Percentiles rank a stretch among this genome's conserved stretches.
These are phyloP conservation scores for Penicillium herquei DNA, from an alignment of 495 filamentous ascomycete genomes.

Conservation along the genomic window DNA sequence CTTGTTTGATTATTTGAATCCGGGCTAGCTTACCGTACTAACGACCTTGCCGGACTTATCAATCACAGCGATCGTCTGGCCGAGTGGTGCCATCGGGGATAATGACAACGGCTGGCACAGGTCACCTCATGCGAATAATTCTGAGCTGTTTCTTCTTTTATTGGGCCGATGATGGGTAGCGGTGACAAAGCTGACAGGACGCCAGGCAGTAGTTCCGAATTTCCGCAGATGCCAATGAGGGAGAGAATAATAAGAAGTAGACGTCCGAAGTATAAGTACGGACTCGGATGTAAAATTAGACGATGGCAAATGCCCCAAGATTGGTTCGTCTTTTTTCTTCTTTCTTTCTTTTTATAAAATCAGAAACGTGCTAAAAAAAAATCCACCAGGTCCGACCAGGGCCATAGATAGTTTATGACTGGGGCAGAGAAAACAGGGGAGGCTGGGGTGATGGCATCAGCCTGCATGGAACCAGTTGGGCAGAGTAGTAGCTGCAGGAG, in stretches of 20 bases:
- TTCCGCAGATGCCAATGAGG: neutral
- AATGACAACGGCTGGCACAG: slow-evolving; percentile 8
- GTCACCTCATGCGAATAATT: slow-evolving; percentile 15
- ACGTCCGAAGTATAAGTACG: neutral
- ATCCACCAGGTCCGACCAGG: slow-evolving; percentile 18
- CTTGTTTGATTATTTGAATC: slow-evolving; percentile 3
- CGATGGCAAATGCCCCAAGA: too few relatives aligned
- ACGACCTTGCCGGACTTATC: slow-evolving; percentile 92
- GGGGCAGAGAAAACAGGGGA: slow-evolving; percentile 18
- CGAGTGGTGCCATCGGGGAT: slow-evolving; percentile 46
- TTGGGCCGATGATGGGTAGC: slow-evolving; percentile 8
- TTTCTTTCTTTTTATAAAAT: slow-evolving; percentile 2
- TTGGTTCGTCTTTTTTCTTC: too few relatives aligned
- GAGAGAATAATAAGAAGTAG: neutral
- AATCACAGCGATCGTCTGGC: slow-evolving; percentile 82
- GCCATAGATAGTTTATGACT: slow-evolving; percentile 1
- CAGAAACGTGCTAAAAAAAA: slow-evolving; percentile 1
- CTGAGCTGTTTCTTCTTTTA: neutral
- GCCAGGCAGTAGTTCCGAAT: too few relatives aligned
- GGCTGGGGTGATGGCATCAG: slow-evolving; percentile 24
- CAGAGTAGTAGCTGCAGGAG: slow-evolving; percentile 22
- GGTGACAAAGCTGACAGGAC: slow-evolving; percentile 7
- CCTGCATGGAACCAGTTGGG: slow-evolving; percentile 18
- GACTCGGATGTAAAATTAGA: too few relatives aligned
- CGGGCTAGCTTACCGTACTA: slow-evolving; percentile 66